These are phyloP conservation scores for Stagonosporopsis tanaceti DNA, from an alignment of 2,329 filamentous ascomycete genomes.

Conservation along the genomic window DNA sequence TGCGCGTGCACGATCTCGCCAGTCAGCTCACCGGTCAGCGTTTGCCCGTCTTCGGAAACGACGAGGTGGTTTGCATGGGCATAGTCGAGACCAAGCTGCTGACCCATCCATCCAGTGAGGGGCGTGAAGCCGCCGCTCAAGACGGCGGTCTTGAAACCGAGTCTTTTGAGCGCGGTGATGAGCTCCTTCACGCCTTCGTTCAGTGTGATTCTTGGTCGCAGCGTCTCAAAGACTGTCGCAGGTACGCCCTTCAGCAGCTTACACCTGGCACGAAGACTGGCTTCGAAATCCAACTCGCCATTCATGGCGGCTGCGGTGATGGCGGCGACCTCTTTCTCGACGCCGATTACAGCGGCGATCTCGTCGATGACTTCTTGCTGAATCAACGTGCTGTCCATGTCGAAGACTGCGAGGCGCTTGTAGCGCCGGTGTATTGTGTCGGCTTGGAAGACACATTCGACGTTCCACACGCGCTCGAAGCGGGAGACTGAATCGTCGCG, in stretches of 20 bases:
- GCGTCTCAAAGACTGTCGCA: conserved; percentile 77
- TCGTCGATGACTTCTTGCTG: conserved; percentile 98
- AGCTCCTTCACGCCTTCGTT: conserved; percentile 82
- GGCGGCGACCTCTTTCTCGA: conserved; percentile 81
- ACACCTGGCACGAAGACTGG: conserved; percentile 81
- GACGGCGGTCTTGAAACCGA: conserved; percentile 89
- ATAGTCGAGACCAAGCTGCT: conserved; percentile 82
- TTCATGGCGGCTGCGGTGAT: conserved; percentile 96
- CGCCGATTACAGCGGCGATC: conserved; percentile 82
- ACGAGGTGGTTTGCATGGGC: conserved; percentile 87
- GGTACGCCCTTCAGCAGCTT: conserved; percentile 82
- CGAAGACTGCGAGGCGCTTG: conserved; percentile 90
- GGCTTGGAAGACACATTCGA: conserved; percentile 79
- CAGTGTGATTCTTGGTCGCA: conserved; percentile 78
- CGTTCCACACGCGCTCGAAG: conserved; percentile 91
- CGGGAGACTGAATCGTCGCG: conserved; percentile 79
- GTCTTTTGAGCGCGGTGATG: conserved; percentile 73
- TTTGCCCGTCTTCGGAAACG: conserved; percentile 61
- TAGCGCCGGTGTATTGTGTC: conserved; percentile 79
- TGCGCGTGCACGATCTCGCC: conserved; percentile 78
- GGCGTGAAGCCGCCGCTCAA: conserved; percentile 92
- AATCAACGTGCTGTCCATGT: conserved; percentile 98
- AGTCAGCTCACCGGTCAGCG: conserved; percentile 75
- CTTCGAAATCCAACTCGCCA: conserved; percentile 91
- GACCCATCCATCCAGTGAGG: conserved; percentile 84